Evolutionary conservation across 2,329 filamentous ascomycete species (phyloP).

Genomic region (Knoxdaviesia proteae): DNA sequence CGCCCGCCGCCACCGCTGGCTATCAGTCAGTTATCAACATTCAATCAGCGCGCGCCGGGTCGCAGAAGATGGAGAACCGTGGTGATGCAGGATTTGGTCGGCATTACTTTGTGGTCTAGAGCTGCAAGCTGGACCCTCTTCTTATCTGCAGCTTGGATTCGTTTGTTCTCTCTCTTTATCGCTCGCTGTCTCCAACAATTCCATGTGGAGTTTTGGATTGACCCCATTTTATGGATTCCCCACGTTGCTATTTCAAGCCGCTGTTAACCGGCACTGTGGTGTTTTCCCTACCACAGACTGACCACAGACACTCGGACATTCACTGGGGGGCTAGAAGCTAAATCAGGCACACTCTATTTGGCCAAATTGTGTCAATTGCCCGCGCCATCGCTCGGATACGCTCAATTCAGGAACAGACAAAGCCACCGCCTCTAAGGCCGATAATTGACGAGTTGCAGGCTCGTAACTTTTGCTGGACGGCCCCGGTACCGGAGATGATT

Average conservation of each 20-base stretch:
- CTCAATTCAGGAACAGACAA: neutral
- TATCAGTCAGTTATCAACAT: neutral
- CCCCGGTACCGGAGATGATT: too few species aligned
- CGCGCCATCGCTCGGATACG: neutral
- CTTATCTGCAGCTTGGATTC: too few species aligned
- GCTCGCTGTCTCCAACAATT: neutral
- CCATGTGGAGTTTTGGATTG: neutral
- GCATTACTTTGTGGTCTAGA: too few species aligned
- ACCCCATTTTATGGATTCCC: neutral
- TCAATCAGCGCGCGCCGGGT: neutral
- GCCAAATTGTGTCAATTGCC: neutral
- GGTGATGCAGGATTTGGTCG: too few species aligned
- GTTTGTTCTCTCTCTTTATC: neutral
- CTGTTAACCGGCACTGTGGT: neutral
- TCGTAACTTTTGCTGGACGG: neutral
- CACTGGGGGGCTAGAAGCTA: too few species aligned
- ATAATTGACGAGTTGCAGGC: conserved; percentile 2
- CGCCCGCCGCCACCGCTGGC: neutral
- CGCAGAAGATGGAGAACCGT: neutral
- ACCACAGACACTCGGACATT: too few species aligned
- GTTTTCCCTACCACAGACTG: neutral
- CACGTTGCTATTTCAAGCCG: neutral
- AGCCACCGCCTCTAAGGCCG: neutral
- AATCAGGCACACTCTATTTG: neutral
- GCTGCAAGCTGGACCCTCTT: too few species aligned